Evolutionary conservation across 2,329 filamentous ascomycete species (phyloP).

Genomic region (Ascochyta rabiei): DNA sequence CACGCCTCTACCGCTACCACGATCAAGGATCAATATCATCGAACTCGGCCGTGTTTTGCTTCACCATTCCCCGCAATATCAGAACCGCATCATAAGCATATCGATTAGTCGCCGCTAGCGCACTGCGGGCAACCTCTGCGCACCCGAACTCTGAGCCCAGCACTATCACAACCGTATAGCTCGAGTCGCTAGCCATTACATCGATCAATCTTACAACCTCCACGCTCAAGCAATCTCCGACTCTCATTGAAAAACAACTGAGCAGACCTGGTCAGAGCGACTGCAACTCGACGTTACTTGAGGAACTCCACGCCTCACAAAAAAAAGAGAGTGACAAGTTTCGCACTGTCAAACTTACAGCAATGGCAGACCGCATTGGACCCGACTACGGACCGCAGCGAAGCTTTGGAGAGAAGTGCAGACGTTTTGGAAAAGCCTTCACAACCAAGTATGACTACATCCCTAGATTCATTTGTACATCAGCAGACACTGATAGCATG

Average conservation of each 20-base stretch:
- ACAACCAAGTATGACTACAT: constrained; percentile 53
- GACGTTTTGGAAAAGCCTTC: constrained; percentile 52
- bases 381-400: constrained; percentile 50
- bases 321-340: constrained; percentile 16
- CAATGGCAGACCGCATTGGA: constrained; percentile 51
- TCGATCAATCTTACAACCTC: not conserved
- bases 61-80: constrained; percentile 13
- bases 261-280: no score
- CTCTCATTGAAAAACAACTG: not conserved
- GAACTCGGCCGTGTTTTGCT: not conserved
- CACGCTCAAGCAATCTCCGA: not conserved
- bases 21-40: not conserved
- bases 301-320: constrained; percentile 16
- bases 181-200: not conserved
- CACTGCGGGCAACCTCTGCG: constrained; percentile 5
- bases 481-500: constrained; percentile 16
- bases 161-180: not conserved
- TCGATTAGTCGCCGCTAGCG: constrained; percentile 14
- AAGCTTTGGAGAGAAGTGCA: constrained; percentile 49
- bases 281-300: not conserved
- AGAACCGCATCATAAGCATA: constrained; percentile 9
- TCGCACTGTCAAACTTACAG: constrained; percentile 7
- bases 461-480: not conserved
- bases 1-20: not conserved
- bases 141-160: not conserved